Conservation (phyloP, 192 early-diverging fungal species). For the Endogone sp. region DNA sequence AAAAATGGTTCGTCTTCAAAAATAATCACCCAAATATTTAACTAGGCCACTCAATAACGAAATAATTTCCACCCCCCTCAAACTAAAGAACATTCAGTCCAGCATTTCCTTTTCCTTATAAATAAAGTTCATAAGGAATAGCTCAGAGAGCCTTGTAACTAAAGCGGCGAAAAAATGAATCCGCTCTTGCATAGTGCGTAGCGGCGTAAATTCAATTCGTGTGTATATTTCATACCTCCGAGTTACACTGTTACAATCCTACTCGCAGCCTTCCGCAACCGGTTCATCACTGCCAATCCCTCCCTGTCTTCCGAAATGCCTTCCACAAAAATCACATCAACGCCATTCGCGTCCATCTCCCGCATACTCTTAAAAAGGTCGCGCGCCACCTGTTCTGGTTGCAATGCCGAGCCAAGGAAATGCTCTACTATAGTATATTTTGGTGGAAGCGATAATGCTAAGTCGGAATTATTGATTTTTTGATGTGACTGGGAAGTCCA, state of each 20-base stretch:
- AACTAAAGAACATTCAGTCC: too few species aligned
- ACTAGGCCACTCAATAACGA: too few species aligned
- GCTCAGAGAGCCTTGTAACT: too few species aligned
- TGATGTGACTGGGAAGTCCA: background rate
- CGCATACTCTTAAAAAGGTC: conserved; percentile 80
- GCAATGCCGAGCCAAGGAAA: conserved; percentile 27
- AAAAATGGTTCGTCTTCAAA: too few species aligned
- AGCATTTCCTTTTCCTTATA: too few species aligned
- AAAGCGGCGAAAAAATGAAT: too few species aligned
- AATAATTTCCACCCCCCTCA: too few species aligned
- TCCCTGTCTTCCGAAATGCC: conserved; percentile 85
- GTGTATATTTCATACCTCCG: too few species aligned
- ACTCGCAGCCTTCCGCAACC: conserved; percentile 86
- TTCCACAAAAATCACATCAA: conserved; percentile 82
- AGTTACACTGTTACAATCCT: conserved; percentile 34
- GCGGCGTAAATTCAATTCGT: too few species aligned
- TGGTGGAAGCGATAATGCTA: background rate
- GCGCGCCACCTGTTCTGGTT: conserved; percentile 63
- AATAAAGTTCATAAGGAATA: too few species aligned
- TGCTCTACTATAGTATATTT: conserved; percentile 45
- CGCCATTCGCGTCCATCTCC: conserved; percentile 63
- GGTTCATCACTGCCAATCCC: conserved; percentile 96
- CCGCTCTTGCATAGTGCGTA: too few species aligned
- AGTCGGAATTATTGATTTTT: background rate
- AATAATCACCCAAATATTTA: too few species aligned